phyloP scores from a whole-genome alignment of 1,284 basidiomycete genomes.

The Rhodotorula sp. region DNA sequence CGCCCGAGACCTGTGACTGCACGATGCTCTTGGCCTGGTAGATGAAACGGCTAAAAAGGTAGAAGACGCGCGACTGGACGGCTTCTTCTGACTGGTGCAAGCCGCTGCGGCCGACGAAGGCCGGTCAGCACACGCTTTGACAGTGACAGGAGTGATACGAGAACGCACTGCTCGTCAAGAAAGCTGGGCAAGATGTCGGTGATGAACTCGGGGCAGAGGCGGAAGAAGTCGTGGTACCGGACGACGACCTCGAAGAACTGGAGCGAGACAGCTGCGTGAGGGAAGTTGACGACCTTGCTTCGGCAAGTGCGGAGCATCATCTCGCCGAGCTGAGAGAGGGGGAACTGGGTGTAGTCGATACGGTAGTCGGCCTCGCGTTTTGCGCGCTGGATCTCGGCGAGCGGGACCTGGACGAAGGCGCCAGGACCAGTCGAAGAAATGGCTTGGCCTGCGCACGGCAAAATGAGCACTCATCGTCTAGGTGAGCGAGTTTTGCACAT shows the following conservation, averaged over 20 bases:
- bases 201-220: slow-evolving; percentile 80
- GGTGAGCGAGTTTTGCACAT: background rate
- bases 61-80: slow-evolving; percentile 79
- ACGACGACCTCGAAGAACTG: slow-evolving; percentile 92
- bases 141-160: background rate
- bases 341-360: slow-evolving; percentile 76
- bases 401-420: slow-evolving; percentile 40
- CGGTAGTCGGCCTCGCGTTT: slow-evolving; percentile 45
- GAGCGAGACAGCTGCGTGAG: slow-evolving; percentile 81
- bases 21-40: slow-evolving; percentile 79
- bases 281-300: slow-evolving; percentile 77
- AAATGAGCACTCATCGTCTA: background rate
- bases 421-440: slow-evolving; percentile 32
- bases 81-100: slow-evolving; percentile 73
- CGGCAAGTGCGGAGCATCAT: slow-evolving; percentile 80
- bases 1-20: slow-evolving; percentile 53
- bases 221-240: slow-evolving; percentile 95
- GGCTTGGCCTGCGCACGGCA: slow-evolving; percentile 24
- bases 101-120: slow-evolving; percentile 59
- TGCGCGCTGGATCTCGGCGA: slow-evolving; percentile 32
- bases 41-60: slow-evolving; percentile 91
- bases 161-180: slow-evolving; percentile 70
- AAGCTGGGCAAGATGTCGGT: slow-evolving; percentile 83
- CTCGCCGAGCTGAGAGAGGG: slow-evolving; percentile 86
- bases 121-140: background rate